These are phyloP conservation scores for Cryptococcus sp. DNA, from an alignment of 1,284 basidiomycete genomes.

Conservation along the genomic window DNA sequence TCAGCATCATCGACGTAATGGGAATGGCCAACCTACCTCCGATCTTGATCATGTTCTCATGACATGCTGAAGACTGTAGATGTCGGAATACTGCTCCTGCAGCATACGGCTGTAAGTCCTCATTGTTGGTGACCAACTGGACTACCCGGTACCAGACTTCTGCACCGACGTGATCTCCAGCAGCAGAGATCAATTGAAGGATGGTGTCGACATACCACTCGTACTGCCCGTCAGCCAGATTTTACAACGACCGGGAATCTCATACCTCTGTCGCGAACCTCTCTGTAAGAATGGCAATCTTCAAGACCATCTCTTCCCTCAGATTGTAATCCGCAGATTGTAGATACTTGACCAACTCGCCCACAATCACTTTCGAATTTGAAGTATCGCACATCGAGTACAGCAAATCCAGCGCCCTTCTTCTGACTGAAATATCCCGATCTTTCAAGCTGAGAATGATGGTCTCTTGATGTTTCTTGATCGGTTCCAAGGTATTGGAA, in stretches of 20 bases:
- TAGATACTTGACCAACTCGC: constrained; percentile 87
- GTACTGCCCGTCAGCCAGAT: constrained; percentile 52
- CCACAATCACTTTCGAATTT: constrained; percentile 92
- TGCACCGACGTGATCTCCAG: constrained; percentile 96
- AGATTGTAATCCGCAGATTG: constrained; percentile 92
- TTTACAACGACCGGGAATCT: constrained; percentile 8
- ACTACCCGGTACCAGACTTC: constrained; percentile 99
- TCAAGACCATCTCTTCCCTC: constrained; percentile 96
- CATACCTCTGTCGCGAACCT: constrained; percentile 76
- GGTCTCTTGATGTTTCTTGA: constrained; percentile 93
- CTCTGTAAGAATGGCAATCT: constrained; percentile 96
- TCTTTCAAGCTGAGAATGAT: constrained; percentile 93
- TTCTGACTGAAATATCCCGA: constrained; percentile 93
- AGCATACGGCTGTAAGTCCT: constrained; percentile 92
- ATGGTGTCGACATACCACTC: constrained; percentile 98
- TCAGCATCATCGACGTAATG: not conserved
- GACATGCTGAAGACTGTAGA: constrained; percentile 79
- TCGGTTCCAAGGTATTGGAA: constrained; percentile 79
- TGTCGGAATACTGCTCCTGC: constrained; percentile 91
- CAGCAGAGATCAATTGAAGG: constrained; percentile 87
- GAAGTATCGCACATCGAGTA: constrained; percentile 99
- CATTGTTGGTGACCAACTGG: constrained; percentile 97
- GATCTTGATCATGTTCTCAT: constrained; percentile 96
- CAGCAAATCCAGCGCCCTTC: constrained; percentile 88
- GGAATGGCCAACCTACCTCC: constrained; percentile 58